phyloP scores from a whole-genome alignment of 768 basidiomycete species.

The Termitomyces sp. region DNA sequence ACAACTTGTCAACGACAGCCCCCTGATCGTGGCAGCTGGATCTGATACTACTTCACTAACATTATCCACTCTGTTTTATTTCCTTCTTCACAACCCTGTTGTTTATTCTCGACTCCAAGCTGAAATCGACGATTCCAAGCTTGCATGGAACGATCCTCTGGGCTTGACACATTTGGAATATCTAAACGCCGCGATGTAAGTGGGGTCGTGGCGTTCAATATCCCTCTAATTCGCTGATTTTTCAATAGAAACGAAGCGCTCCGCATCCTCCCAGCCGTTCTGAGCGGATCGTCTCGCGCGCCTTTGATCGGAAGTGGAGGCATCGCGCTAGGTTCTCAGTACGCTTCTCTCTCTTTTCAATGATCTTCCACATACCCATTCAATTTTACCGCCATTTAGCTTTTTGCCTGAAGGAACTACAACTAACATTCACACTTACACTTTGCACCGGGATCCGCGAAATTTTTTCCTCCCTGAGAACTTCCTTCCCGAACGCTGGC shows the following conservation, averaged over 20 bases:
- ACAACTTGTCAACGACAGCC: slow-evolving; percentile 19
- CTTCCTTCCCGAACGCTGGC: slow-evolving; percentile 40
- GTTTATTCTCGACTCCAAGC: slow-evolving; percentile 9
- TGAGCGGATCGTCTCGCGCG: slow-evolving; percentile 30
- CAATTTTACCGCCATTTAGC: slow-evolving; percentile 14
- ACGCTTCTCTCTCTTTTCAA: not conserved
- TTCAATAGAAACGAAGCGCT: slow-evolving; percentile 32
- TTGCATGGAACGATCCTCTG: not conserved
- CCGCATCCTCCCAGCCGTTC: slow-evolving; percentile 34
- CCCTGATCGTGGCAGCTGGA: slow-evolving; percentile 15
- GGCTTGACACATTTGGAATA: slow-evolving; percentile 10
- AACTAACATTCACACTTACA: slow-evolving; percentile 31
- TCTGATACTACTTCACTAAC: slow-evolving; percentile 17
- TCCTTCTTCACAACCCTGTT: slow-evolving; percentile 17
- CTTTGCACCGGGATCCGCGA: slow-evolving; percentile 33
- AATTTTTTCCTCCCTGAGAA: slow-evolving; percentile 35
- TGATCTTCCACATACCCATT: not conserved
- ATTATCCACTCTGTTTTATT: slow-evolving; percentile 17
- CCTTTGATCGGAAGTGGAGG: slow-evolving; percentile 4
- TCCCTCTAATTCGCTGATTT: not conserved
- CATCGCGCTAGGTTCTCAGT: slow-evolving; percentile 20
- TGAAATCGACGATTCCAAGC: slow-evolving; percentile 7
- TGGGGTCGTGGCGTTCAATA: not conserved
- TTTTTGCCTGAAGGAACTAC: slow-evolving; percentile 39
- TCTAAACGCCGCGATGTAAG: slow-evolving; percentile 33